These are phyloP conservation scores for Termitomyces bulborhizus DNA, from an alignment of 768 basidiomycete genomes.

Conservation along the genomic window DNA sequence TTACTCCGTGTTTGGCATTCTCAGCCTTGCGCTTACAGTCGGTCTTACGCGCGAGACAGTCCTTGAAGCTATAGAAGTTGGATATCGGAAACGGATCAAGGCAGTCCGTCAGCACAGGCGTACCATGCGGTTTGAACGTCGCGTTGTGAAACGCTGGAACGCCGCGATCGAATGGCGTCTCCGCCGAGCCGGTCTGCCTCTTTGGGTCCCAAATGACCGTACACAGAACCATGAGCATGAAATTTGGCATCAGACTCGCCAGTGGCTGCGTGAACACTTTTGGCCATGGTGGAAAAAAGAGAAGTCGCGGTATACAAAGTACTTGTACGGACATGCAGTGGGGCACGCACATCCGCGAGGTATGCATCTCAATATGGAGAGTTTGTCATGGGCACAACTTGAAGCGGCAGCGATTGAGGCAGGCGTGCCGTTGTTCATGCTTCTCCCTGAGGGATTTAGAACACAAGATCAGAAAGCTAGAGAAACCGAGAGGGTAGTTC, in stretches of 20 bases:
- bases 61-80: conserved; percentile 66
- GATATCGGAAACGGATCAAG: conserved; percentile 49
- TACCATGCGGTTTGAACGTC: conserved; percentile 32
- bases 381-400: conserved; percentile 46
- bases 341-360: conserved; percentile 29
- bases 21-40: conserved; percentile 61
- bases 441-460: conserved; percentile 33
- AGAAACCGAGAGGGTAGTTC: not conserved
- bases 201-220: conserved; percentile 45
- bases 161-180: conserved; percentile 61
- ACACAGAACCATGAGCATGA: not conserved
- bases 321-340: conserved; percentile 1
- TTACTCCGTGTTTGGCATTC: conserved; percentile 54
- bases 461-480: not conserved
- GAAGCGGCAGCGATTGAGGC: conserved; percentile 64
- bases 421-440: conserved; percentile 48
- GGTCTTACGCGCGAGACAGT: conserved; percentile 63
- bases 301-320: not conserved
- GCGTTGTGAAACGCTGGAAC: conserved; percentile 49
- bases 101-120: conserved; percentile 40
- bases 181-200: conserved; percentile 35
- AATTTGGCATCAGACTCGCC: not conserved
- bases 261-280: not conserved
- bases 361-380: conserved; percentile 60
- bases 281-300: conserved; percentile 6